Evolutionary conservation across 2,329 filamentous ascomycete species (phyloP).

Genomic region (Colletotrichum sp.): DNA sequence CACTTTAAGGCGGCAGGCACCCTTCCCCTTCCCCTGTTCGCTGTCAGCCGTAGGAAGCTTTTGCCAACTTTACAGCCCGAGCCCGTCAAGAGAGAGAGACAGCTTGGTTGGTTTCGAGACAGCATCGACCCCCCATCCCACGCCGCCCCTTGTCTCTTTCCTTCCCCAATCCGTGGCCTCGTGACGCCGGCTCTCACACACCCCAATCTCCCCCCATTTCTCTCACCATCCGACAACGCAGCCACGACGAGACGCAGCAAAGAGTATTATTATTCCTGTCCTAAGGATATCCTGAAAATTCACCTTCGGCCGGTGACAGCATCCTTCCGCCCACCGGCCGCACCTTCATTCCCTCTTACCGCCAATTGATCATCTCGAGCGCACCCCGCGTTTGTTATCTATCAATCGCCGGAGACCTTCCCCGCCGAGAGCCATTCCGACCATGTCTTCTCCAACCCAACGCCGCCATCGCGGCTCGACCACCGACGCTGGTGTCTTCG

Average conservation of each 20-base stretch:
- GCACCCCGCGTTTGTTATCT: neutral
- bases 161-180: neutral
- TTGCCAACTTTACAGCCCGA: neutral
- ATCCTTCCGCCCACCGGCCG: neutral
- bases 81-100: neutral
- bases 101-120: conserved; percentile 5
- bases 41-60: neutral
- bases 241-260: neutral
- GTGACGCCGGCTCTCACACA: conserved; percentile 12
- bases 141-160: conserved; percentile 16
- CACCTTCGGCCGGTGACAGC: neutral
- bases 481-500: conserved; percentile 56
- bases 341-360: neutral
- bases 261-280: neutral
- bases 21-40: neutral
- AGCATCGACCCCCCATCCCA: conserved; percentile 12
- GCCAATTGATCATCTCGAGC: neutral
- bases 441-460: conserved; percentile 22
- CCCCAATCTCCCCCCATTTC: conserved; percentile 18
- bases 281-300: neutral
- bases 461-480: conserved; percentile 38
- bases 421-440: neutral
- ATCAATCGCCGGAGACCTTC: neutral
- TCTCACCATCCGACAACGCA: neutral
- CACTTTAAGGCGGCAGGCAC: neutral